These are phyloP conservation scores for Saturnispora dispora DNA, from an alignment of 805 yeast species.

Conservation along the genomic window DNA sequence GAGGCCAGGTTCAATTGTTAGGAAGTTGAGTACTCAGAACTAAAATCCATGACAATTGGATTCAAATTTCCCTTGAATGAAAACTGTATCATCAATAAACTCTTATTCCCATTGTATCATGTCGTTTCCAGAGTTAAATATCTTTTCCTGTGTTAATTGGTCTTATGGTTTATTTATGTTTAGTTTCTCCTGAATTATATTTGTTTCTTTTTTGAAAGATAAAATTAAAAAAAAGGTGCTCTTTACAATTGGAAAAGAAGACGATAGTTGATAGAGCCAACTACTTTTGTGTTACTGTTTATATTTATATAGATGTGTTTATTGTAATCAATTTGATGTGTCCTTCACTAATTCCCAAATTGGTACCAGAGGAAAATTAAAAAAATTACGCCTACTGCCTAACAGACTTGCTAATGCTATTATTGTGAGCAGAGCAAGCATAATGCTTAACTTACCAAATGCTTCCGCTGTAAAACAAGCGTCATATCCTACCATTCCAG, in stretches of 20 bases:
- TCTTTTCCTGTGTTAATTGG: background rate
- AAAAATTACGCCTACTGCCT: no score
- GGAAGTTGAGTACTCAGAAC: no score
- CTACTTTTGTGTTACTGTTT: background rate
- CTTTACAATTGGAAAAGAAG: background rate
- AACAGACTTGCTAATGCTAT: no score
- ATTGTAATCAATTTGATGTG: background rate
- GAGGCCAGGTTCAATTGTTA: no score
- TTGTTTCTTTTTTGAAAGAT: background rate
- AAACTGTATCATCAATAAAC: background rate
- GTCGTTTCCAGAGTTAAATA: background rate
- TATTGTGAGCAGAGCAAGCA: background rate
- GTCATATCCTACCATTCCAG: constrained; percentile 30
- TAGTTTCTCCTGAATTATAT: background rate
- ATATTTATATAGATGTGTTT: background rate
- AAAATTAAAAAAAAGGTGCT: background rate
- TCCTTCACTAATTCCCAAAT: no score
- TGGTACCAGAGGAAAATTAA: no score
- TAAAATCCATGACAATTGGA: no score
- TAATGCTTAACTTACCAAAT: background rate
- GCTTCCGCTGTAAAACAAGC: background rate
- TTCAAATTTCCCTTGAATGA: no score
- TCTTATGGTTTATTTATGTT: no score
- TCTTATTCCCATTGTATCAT: no score
- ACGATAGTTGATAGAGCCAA: background rate